Conservation (phyloP, 768 basidiomycete species). For the Mycena floridula region DNA sequence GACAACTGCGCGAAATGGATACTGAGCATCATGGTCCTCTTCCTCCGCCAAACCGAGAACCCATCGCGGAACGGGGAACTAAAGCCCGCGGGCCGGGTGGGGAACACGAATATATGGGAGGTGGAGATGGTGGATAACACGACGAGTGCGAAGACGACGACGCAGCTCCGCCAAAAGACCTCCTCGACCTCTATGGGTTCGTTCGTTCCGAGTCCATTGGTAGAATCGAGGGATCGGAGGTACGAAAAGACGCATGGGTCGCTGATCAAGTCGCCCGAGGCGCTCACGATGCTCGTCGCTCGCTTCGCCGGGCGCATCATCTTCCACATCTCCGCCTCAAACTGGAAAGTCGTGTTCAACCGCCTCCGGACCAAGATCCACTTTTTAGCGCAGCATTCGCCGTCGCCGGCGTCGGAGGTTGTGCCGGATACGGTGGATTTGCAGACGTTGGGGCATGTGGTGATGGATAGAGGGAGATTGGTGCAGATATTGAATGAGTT, state of each 20-base stretch:
- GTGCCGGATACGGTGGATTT: slow-evolving; percentile 68
- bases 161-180: too few species aligned
- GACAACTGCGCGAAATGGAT: slow-evolving; percentile 79
- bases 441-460: slow-evolving; percentile 70
- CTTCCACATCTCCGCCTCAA: slow-evolving; percentile 81
- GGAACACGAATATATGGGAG: too few species aligned
- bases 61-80: too few species aligned
- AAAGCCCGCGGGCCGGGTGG: too few species aligned
- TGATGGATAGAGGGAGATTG: slow-evolving; percentile 64
- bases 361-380: slow-evolving; percentile 68
- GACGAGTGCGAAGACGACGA: too few species aligned
- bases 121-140: too few species aligned
- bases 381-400: slow-evolving; percentile 37
- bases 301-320: slow-evolving; percentile 76
- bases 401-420: neutral
- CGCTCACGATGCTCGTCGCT: slow-evolving; percentile 57
- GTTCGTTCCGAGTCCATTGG: too few species aligned
- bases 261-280: slow-evolving; percentile 44
- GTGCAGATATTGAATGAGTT: slow-evolving; percentile 70
- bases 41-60: slow-evolving; percentile 77
- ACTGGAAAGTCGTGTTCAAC: slow-evolving; percentile 74
- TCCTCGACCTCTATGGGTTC: too few species aligned
- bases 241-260: slow-evolving; percentile 64
- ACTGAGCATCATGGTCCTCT: slow-evolving; percentile 76
- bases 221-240: too few species aligned